Evolutionary conservation across 2,329 filamentous ascomycete genomes (phyloP).

Genomic region (Colletotrichum kahawae): DNA sequence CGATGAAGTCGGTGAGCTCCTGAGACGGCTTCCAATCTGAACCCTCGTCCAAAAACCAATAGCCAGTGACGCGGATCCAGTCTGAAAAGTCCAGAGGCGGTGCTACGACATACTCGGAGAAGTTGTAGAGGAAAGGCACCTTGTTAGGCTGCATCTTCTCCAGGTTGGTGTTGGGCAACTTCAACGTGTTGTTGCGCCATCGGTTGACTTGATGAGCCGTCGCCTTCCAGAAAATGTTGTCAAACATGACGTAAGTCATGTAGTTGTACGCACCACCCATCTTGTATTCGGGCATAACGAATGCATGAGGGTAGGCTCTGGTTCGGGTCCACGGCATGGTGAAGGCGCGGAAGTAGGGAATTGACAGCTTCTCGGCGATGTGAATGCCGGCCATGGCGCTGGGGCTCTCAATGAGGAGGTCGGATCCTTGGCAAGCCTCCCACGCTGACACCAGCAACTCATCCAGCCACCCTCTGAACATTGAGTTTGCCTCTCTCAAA

Average conservation of each 20-base stretch:
- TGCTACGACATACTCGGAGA: conserved; percentile 90
- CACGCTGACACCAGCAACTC: conserved; percentile 83
- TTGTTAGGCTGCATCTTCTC: conserved; percentile 96
- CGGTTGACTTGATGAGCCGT: conserved; percentile 90
- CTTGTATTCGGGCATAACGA: conserved; percentile 89
- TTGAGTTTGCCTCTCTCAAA: conserved; percentile 81
- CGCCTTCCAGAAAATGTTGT: conserved; percentile 95
- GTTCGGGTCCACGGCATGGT: conserved; percentile 99
- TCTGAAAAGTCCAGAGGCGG: conserved; percentile 95
- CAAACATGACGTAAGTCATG: conserved; percentile 94
- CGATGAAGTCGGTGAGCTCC: conserved; percentile 82
- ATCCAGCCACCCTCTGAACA: conserved; percentile 95
- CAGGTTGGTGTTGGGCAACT: conserved; percentile 79
- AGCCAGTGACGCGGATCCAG: conserved; percentile 96
- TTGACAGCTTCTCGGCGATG: conserved; percentile 89
- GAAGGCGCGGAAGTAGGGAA: conserved; percentile 97
- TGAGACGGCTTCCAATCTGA: conserved; percentile 71
- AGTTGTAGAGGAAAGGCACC: conserved; percentile 98
- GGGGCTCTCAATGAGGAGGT: conserved; percentile 92
- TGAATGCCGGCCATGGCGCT: conserved; percentile 98
- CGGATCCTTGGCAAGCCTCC: conserved; percentile 82
- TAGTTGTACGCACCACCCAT: conserved; percentile 96
- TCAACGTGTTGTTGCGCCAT: conserved; percentile 84
- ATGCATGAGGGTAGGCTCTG: conserved; percentile 93
- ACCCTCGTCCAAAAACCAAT: conserved; percentile 93